These are phyloP conservation scores for Dryadomyces sulphureus DNA, from an alignment of 2,329 filamentous ascomycete species.

Conservation along the genomic window DNA sequence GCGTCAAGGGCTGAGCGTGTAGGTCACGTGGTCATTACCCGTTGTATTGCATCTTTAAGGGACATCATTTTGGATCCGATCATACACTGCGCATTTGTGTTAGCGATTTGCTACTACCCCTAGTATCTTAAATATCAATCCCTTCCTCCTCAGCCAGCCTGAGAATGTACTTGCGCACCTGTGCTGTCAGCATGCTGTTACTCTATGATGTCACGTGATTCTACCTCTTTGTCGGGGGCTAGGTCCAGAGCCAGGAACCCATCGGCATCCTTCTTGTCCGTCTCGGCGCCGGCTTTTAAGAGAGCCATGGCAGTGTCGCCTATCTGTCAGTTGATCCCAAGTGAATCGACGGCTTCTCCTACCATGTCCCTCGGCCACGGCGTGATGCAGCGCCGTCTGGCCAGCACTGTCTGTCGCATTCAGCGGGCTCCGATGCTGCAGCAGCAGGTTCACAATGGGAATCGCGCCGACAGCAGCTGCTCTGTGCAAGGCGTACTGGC, in stretches of 20 bases:
- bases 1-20: too few species aligned
- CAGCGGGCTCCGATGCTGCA: constrained; percentile 65
- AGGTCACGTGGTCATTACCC: too few species aligned
- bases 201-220: background rate
- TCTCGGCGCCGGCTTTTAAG: constrained; percentile 72
- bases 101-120: too few species aligned
- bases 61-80: too few species aligned
- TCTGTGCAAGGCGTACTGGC: constrained; percentile 82
- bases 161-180: constrained; percentile 65
- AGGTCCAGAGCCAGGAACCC: constrained; percentile 63
- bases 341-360: constrained; percentile 8
- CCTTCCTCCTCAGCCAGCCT: constrained; percentile 73
- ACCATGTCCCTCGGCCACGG: constrained; percentile 62
- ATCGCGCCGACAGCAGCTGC: constrained; percentile 80
- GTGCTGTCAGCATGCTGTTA: background rate
- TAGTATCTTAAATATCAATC: constrained; percentile 45
- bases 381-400: constrained; percentile 81
- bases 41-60: too few species aligned
- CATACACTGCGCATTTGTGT: too few species aligned
- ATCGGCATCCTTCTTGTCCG: constrained; percentile 58
- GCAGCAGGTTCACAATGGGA: constrained; percentile 70
- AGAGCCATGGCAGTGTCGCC: constrained; percentile 72
- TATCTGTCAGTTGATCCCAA: constrained; percentile 12
- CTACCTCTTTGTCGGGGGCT: constrained; percentile 71
- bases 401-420: constrained; percentile 73